These are phyloP conservation scores for Ustilago bromivora DNA, from an alignment of 1,284 basidiomycete species.

Conservation along the genomic window DNA sequence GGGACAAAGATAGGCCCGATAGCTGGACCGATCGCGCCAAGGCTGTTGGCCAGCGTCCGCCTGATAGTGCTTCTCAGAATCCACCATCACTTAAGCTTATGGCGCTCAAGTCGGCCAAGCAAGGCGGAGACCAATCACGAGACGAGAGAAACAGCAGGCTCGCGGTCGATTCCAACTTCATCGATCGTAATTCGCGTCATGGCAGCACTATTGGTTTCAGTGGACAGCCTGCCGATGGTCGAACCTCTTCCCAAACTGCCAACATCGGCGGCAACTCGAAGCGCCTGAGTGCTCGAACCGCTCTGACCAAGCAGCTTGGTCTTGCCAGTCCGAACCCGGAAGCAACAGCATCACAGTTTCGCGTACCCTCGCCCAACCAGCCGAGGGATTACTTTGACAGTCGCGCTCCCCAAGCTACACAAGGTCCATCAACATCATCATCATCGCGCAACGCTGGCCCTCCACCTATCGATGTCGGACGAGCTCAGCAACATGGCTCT, in stretches of 20 bases:
- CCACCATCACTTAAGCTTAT: conserved; percentile 62
- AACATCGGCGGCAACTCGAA: conserved; percentile 12
- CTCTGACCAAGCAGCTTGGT: conserved; percentile 56
- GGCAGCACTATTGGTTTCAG: conserved; percentile 58
- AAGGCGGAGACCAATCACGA: conserved; percentile 22
- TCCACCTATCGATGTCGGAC: conserved; percentile 37
- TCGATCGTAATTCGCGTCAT: conserved; percentile 50
- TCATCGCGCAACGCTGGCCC: conserved; percentile 23
- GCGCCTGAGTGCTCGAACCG: conserved; percentile 46
- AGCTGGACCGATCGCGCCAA: conserved; percentile 60
- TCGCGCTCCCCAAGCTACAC: conserved; percentile 22
- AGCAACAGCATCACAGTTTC: not conserved
- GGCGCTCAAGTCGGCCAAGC: conserved; percentile 57
- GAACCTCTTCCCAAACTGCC: not conserved
- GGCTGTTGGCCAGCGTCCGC: conserved; percentile 62
- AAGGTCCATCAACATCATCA: conserved; percentile 20
- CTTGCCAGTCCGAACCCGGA: conserved; percentile 38
- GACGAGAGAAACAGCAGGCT: conserved; percentile 35
- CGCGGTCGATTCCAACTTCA: conserved; percentile 36
- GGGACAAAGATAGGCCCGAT: conserved; percentile 28
- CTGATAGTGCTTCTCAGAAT: conserved; percentile 64
- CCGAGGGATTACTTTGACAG: conserved; percentile 35
- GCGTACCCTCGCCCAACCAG: conserved; percentile 18
- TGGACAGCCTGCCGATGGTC: conserved; percentile 10
- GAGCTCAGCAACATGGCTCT: conserved; percentile 36